These are phyloP conservation scores for Ophiostoma novo-ulmi DNA, from an alignment of 2,329 filamentous ascomycete species.

Conservation along the genomic window DNA sequence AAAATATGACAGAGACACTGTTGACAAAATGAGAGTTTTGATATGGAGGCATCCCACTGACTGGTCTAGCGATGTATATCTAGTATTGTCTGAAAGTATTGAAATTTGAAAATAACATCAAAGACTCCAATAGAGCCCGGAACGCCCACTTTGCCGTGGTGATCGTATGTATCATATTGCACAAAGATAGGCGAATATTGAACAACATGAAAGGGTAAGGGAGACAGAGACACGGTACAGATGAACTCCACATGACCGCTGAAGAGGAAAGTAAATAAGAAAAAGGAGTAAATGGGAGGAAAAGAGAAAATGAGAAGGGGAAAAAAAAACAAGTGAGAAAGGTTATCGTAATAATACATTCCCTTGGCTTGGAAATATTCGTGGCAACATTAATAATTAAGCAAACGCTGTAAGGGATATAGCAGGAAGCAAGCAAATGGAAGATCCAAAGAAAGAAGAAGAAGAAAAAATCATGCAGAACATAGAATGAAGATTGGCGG, in stretches of 20 bases:
- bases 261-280: neutral
- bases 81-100: neutral
- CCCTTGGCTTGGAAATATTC: neutral
- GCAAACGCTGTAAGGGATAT: slow-evolving; percentile 6
- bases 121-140: neutral
- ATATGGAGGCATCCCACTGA: neutral
- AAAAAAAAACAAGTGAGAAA: too few relatives aligned
- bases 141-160: neutral
- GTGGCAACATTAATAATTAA: neutral
- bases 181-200: neutral
- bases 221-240: slow-evolving; percentile 3
- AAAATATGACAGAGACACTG: neutral
- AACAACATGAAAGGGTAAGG: slow-evolving; percentile 5
- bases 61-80: neutral
- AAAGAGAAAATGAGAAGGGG: neutral
- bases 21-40: neutral
- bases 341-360: slow-evolving; percentile 5
- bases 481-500: neutral
- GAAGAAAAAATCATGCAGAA: neutral
- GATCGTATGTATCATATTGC: neutral
- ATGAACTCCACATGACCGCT: neutral
- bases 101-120: neutral
- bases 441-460: slow-evolving; percentile 9
- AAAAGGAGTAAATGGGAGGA: neutral
- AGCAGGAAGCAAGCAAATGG: neutral